phyloP scores from a whole-genome alignment of 768 basidiomycete genomes.

The Clathrus columnatus region DNA sequence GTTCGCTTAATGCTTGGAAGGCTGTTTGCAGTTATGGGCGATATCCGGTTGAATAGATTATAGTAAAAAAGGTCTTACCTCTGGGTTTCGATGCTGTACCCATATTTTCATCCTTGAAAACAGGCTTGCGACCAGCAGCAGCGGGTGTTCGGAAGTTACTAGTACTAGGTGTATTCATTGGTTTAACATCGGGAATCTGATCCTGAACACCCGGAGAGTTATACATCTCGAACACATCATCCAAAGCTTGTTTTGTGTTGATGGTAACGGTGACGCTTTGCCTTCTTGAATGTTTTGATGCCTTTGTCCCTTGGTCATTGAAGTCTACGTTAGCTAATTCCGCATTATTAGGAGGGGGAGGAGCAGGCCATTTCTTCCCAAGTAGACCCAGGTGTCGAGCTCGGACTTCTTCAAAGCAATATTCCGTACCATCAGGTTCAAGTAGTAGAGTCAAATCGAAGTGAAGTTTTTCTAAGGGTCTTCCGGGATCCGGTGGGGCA shows the following conservation, averaged over 20 bases:
- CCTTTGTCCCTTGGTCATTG: conserved; percentile 47
- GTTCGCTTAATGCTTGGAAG: conserved; percentile 66
- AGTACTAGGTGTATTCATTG: not conserved
- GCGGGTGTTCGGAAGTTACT: not conserved
- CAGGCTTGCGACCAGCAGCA: not conserved
- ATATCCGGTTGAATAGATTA: not conserved
- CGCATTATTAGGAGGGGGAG: conserved; percentile 36
- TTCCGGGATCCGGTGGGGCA: conserved; percentile 56
- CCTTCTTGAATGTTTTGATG: conserved; percentile 20
- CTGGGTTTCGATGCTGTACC: conserved; percentile 25
- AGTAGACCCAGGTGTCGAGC: conserved; percentile 75
- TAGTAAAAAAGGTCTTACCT: conserved; percentile 20
- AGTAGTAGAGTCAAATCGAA: conserved; percentile 64
- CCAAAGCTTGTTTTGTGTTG: conserved; percentile 91
- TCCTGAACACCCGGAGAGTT: conserved; percentile 72
- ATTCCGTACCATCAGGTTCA: conserved; percentile 72
- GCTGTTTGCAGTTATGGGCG: conserved; percentile 24
- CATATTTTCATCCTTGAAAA: conserved; percentile 20
- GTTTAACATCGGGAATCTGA: conserved; percentile 16
- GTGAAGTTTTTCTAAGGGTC: conserved; percentile 61
- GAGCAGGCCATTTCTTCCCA: conserved; percentile 78
- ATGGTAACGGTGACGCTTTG: conserved; percentile 76
- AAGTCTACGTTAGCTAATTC: conserved; percentile 38
- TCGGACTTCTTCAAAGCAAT: conserved; percentile 75
- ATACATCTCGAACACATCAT: conserved; percentile 93